Evolutionary conservation across 768 basidiomycete genomes (phyloP), one percentile per base, ranked within the genome.

Genomic region (Pulveroboletus sp.): DNA sequence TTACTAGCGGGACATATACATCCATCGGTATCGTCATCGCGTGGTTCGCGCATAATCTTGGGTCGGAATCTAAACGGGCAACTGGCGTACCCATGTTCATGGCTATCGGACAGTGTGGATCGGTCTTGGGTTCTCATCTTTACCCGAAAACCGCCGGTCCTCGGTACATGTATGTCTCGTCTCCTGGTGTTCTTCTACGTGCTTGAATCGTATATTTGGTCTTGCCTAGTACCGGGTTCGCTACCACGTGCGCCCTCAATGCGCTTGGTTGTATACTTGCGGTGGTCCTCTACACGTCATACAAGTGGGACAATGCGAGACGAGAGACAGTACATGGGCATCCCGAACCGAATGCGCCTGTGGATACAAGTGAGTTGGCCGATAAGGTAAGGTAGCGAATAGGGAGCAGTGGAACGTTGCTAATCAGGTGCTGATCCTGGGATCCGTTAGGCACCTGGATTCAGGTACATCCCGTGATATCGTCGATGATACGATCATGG

Each of bases 21-120:
- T 77, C 80, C 1, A 88, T 89, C 55, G 87, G 85, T 1, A 66
- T 87, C 6, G 77, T 80, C 35, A 82, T 89, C 47, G 84, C 86
- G 3, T 89, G 88, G 89, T 87, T 83, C 56, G 79, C 83, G 4
- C 85, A 88, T 58, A 89, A 88, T 57, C 74, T 87, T 7, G 86
- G 85, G 3, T 87, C 86, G 0, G 87, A 89, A 58, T 82, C 83
- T 0, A 88, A 89, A 66, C 81, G 79, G 48, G 86, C 87, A 0
- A 80, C 85, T 0, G 86, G 86, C 0, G 83, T 87, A 30, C 85
- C 85, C 8, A 76, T 86, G 68, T 87, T 88, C 61, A 87, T 87
- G 81, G 77, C 84, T 10, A 86, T 89, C 33, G 87, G 87, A 0
- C 87, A 89, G 60, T 81, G 85, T 44, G 87, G 86, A 11, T 85